These are phyloP conservation scores for Xerocomus nothofagi DNA, from an alignment of 1,284 basidiomycete genomes.

Conservation along the genomic window DNA sequence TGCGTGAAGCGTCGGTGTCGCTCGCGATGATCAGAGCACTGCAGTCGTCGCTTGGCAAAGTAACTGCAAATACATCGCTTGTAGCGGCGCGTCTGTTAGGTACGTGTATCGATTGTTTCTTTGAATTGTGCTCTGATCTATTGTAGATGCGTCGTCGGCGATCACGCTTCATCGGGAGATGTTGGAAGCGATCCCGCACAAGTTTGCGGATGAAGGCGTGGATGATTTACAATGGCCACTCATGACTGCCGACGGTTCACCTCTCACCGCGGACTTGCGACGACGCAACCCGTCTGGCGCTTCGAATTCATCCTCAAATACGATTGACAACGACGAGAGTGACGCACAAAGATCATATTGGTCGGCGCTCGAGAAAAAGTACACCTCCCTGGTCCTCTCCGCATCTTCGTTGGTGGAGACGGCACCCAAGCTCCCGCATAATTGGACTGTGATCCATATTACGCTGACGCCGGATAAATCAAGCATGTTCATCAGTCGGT, in stretches of 20 bases:
- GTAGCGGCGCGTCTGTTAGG: constrained; percentile 68
- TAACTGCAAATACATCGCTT: constrained; percentile 47
- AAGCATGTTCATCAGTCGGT: constrained; percentile 83
- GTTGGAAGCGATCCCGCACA: constrained; percentile 66
- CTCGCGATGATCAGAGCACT: constrained; percentile 73
- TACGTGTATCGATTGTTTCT: constrained; percentile 34
- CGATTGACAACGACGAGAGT: constrained; percentile 34
- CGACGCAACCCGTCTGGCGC: constrained; percentile 6
- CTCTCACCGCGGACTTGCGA: constrained; percentile 27
- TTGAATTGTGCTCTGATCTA: not conserved
- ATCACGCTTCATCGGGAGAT: constrained; percentile 82
- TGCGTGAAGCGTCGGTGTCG: constrained; percentile 72
- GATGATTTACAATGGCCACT: constrained; percentile 74
- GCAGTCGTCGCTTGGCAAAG: constrained; percentile 75
- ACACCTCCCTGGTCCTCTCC: constrained; percentile 22
- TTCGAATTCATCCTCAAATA: constrained; percentile 21
- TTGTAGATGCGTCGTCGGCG: constrained; percentile 62
- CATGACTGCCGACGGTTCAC: constrained; percentile 45
- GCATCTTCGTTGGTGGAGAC: constrained; percentile 17
- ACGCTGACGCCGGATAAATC: constrained; percentile 80
- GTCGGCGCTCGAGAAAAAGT: constrained; percentile 39
- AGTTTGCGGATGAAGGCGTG: constrained; percentile 47
- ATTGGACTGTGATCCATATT: constrained; percentile 89
- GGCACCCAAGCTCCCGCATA: constrained; percentile 56
- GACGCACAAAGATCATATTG: constrained; percentile 39